Conservation (phyloP, 2,329 filamentous ascomycete species). For the Venturia nashicola region DNA sequence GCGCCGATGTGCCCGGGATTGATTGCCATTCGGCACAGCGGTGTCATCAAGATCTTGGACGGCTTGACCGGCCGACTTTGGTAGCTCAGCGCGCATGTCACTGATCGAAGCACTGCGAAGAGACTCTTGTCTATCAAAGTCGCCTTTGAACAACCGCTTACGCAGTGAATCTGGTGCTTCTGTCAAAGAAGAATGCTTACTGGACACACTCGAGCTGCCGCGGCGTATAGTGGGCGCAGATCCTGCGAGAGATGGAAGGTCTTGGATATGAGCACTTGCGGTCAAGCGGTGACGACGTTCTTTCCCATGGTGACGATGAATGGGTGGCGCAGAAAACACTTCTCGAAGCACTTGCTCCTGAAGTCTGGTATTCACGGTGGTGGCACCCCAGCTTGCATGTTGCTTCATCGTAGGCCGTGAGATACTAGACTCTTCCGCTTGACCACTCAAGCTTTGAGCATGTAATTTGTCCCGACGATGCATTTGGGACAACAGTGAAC, state of each 20-base stretch:
- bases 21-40: constrained; percentile 15
- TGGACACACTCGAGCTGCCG: constrained; percentile 26
- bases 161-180: constrained; percentile 24
- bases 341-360: constrained; percentile 88
- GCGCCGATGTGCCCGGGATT: constrained; percentile 35
- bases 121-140: constrained; percentile 20
- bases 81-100: neutral
- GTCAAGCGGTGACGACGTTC: constrained; percentile 2
- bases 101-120: neutral
- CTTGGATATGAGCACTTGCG: neutral
- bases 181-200: constrained; percentile 16
- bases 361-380: constrained; percentile 75
- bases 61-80: neutral
- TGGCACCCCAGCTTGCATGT: constrained; percentile 67
- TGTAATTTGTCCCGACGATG: constrained; percentile 17
- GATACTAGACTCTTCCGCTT: constrained; percentile 13
- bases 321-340: constrained; percentile 73
- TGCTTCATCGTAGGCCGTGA: constrained; percentile 33
- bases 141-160: constrained; percentile 30
- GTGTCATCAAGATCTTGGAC: neutral
- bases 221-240: constrained; percentile 23
- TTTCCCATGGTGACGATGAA: constrained; percentile 51
- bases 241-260: constrained; percentile 3
- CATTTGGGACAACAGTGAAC: constrained; percentile 20
- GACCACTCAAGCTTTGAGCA: neutral